phyloP scores from a whole-genome alignment of 352 stramenopile genomes.

The Pythium utonaiense region DNA sequence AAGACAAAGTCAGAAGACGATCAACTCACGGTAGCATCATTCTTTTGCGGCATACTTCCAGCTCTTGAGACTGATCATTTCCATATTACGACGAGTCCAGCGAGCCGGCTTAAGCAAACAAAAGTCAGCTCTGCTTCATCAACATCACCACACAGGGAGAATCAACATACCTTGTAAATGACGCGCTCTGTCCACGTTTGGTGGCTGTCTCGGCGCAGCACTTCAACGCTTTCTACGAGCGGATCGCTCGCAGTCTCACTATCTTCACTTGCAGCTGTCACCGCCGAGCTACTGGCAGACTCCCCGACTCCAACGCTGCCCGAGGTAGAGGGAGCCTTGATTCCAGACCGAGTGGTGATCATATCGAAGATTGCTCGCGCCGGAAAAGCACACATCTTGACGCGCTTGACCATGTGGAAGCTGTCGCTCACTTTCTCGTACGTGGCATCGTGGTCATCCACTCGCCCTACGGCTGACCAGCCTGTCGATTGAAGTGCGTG shows the following conservation, averaged over 20 bases:
- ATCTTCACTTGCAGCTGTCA: not conserved
- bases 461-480: constrained; percentile 36
- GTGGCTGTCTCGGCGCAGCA: constrained; percentile 42
- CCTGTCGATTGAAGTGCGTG: constrained; percentile 33
- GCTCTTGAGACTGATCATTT: constrained; percentile 62
- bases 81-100: constrained; percentile 34
- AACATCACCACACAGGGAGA: not conserved
- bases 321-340: not conserved
- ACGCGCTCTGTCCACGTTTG: constrained; percentile 55
- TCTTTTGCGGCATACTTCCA: constrained; percentile 42
- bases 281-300: not conserved
- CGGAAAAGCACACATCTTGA: constrained; percentile 56
- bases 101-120: constrained; percentile 12
- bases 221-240: constrained; percentile 44
- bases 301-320: not conserved
- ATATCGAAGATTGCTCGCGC: constrained; percentile 71
- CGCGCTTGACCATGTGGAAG: constrained; percentile 67
- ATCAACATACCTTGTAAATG: constrained; percentile 39
- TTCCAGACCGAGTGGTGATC: constrained; percentile 38
- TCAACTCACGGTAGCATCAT: not conserved
- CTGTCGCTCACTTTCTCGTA: constrained; percentile 55
- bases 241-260: constrained; percentile 29
- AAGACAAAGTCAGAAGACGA: not conserved
- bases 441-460: constrained; percentile 42
- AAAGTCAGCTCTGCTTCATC: not conserved